These are phyloP conservation scores for Coemansia sp. DNA, from an alignment of 192 early-diverging fungal genomes.

Conservation along the genomic window DNA sequence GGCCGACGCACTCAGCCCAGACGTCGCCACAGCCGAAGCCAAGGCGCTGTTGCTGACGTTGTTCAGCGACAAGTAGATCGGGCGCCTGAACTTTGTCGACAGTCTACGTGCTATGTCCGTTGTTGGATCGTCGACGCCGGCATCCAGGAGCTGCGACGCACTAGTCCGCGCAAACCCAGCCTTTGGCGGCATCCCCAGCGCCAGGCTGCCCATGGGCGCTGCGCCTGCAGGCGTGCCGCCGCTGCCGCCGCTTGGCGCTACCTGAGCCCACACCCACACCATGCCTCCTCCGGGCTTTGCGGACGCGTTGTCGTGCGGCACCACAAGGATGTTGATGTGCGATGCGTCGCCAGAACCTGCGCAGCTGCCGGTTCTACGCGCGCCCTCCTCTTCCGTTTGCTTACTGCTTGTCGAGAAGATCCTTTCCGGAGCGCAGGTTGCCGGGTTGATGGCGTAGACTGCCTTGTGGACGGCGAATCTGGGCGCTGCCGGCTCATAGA, in stretches of 20 bases:
- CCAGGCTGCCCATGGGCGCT: slow-evolving; percentile 32
- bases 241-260: slow-evolving; percentile 14
- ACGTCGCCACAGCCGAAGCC: slow-evolving; percentile 1
- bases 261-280: slow-evolving; percentile 53
- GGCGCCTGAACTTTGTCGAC: slow-evolving; percentile 40
- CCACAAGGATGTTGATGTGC: slow-evolving; percentile 36
- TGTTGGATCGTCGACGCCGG: slow-evolving; percentile 38
- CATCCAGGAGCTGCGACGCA: slow-evolving; percentile 37
- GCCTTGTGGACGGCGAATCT: slow-evolving; percentile 36
- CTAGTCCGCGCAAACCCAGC: slow-evolving; percentile 12
- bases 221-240: not conserved
- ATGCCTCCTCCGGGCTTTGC: slow-evolving; percentile 23
- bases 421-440: slow-evolving; percentile 16
- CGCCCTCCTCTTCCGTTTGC: not conserved
- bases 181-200: slow-evolving; percentile 44
- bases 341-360: slow-evolving; percentile 22
- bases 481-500: slow-evolving; percentile 25
- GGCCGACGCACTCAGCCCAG: slow-evolving; percentile 19
- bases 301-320: slow-evolving; percentile 20
- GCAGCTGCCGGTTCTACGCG: not conserved
- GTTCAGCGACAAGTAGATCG: slow-evolving; percentile 40
- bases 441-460: slow-evolving; percentile 32
- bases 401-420: slow-evolving; percentile 13
- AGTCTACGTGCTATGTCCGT: slow-evolving; percentile 37
- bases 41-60: slow-evolving; percentile 15